Evolutionary conservation across 495 filamentous ascomycete genomes (phyloP).

Genomic region (Podospora tetraspora): DNA sequence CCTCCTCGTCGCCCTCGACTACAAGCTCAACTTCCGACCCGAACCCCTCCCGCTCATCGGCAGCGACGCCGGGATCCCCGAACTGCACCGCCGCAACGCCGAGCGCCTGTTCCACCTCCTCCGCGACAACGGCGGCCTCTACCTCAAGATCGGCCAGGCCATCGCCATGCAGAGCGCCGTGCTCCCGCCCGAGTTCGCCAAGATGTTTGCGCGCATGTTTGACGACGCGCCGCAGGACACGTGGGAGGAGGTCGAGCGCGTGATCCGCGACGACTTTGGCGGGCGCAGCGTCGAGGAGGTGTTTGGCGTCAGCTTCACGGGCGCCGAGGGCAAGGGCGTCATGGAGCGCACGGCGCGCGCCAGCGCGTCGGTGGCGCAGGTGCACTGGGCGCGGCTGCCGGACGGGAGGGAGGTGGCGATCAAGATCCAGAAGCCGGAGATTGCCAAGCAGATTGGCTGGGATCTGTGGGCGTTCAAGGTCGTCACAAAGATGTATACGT

Average conservation of each 20-base stretch:
- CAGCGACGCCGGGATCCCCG: slow-evolving; percentile 58
- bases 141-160: slow-evolving; percentile 96
- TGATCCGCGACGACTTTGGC: slow-evolving; percentile 84
- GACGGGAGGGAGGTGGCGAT: slow-evolving; percentile 89
- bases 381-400: slow-evolving; percentile 81
- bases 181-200: slow-evolving; percentile 86
- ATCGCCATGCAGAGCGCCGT: slow-evolving; percentile 97
- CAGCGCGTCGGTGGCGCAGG: slow-evolving; percentile 89
- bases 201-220: slow-evolving; percentile 94
- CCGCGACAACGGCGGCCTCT: slow-evolving; percentile 81
- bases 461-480: slow-evolving; percentile 95
- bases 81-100: slow-evolving; percentile 76
- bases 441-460: slow-evolving; percentile 80
- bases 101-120: slow-evolving; percentile 74
- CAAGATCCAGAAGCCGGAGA: slow-evolving; percentile 96
- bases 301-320: slow-evolving; percentile 76
- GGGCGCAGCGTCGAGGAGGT: slow-evolving; percentile 75
- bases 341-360: slow-evolving; percentile 87
- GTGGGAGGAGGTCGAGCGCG: slow-evolving; percentile 83
- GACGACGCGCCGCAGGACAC: slow-evolving; percentile 93
- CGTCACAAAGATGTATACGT: slow-evolving; percentile 69
- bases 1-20: slow-evolving; percentile 79
- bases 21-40: slow-evolving; percentile 91
- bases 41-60: slow-evolving; percentile 51
- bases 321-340: slow-evolving; percentile 59